Evolutionary conservation across 257 asterid genomes (phyloP).

Genomic region (Nyctanthes arbortristis): DNA sequence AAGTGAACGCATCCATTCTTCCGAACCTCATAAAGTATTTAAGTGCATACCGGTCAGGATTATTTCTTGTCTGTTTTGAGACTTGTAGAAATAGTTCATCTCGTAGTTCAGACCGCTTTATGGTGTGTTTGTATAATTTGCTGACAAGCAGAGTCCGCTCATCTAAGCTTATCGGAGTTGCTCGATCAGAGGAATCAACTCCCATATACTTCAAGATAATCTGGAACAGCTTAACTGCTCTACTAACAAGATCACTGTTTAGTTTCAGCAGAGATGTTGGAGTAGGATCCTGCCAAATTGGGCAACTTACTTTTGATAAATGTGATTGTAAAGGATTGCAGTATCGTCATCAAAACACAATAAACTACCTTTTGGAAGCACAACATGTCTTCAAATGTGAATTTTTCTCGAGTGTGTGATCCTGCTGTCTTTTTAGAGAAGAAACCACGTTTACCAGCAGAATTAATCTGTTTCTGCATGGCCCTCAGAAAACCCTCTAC

Average conservation of each 20-base stretch:
- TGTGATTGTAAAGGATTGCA: slow-evolving; percentile 3
- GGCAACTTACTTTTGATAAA: slow-evolving; percentile 28
- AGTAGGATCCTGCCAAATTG: slow-evolving; percentile 75
- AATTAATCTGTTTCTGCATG: slow-evolving; percentile 90
- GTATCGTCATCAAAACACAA: slow-evolving; percentile 18
- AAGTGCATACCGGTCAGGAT: slow-evolving; percentile 73
- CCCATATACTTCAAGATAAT: slow-evolving; percentile 88
- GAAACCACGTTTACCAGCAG: slow-evolving; percentile 87
- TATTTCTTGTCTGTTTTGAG: slow-evolving; percentile 91
- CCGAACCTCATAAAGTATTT: slow-evolving; percentile 14
- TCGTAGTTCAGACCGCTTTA: slow-evolving; percentile 94
- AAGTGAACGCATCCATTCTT: slow-evolving; percentile 1
- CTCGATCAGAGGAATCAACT: slow-evolving; percentile 75
- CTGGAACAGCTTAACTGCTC: slow-evolving; percentile 91
- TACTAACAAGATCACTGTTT: slow-evolving; percentile 69
- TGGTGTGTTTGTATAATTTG: slow-evolving; percentile 84
- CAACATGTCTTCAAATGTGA: slow-evolving; percentile 96
- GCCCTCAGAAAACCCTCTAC: slow-evolving; percentile 96
- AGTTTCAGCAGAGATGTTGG: slow-evolving; percentile 87
- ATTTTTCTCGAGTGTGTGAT: slow-evolving; percentile 70
- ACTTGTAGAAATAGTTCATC: slow-evolving; percentile 94
- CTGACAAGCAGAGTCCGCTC: slow-evolving; percentile 82
- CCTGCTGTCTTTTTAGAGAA: slow-evolving; percentile 83
- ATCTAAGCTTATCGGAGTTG: slow-evolving; percentile 55
- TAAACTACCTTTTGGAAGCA: slow-evolving; percentile 83